These are phyloP conservation scores for Yamadazyma aaseri DNA, from an alignment of 1,139 yeast genomes.

Conservation along the genomic window DNA sequence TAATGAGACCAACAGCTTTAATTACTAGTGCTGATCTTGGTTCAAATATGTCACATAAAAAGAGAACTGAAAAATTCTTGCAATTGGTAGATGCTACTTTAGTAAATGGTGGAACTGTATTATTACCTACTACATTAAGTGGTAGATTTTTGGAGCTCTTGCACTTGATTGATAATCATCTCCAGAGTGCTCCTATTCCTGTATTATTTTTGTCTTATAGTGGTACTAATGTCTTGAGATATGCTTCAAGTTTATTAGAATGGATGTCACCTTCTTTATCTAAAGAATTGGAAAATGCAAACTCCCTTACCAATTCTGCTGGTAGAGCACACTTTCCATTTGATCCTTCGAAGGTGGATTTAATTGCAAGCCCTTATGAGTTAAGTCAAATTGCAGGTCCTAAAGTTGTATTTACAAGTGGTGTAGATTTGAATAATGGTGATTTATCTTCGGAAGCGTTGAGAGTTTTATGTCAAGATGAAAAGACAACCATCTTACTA, in stretches of 20 bases:
- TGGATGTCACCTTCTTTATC: constrained; percentile 89
- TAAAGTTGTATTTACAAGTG: constrained; percentile 79
- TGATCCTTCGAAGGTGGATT: constrained; percentile 61
- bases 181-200: constrained; percentile 61
- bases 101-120: constrained; percentile 69
- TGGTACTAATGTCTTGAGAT: constrained; percentile 74
- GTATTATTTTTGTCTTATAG: constrained; percentile 74
- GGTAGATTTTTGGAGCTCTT: constrained; percentile 81
- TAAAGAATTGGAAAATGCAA: constrained; percentile 70
- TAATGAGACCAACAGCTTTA: constrained; percentile 79
- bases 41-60: constrained; percentile 61
- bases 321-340: constrained; percentile 69
- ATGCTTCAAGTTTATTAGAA: constrained; percentile 87
- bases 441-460: constrained; percentile 60
- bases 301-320: constrained; percentile 20
- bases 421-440: constrained; percentile 65
- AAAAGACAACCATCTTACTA: constrained; percentile 65
- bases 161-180: constrained; percentile 62
- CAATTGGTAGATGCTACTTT: constrained; percentile 65
- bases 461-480: constrained; percentile 58
- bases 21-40: constrained; percentile 78
- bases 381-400: constrained; percentile 61
- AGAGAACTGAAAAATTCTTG: constrained; percentile 62
- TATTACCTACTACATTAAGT: constrained; percentile 82
- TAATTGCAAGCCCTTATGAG: constrained; percentile 57